Conservation (phyloP, 169 alveolate species). For the Cryptosporidium bovis region DNA sequence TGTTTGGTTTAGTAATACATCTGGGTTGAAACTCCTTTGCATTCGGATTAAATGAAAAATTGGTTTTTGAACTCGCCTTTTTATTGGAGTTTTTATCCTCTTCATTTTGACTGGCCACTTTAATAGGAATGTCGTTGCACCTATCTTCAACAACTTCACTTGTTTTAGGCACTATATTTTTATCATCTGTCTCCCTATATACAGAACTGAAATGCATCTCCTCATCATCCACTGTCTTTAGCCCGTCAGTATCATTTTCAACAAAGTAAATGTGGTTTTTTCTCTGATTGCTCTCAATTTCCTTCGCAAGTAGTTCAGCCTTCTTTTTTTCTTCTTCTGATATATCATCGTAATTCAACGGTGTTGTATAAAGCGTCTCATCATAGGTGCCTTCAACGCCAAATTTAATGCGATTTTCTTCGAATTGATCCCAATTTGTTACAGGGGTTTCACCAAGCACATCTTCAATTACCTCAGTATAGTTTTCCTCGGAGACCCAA, state of each 20-base stretch:
- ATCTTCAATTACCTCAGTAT: conserved; percentile 24
- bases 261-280: background rate
- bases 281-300: conserved; percentile 54
- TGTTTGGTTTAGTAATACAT: background rate
- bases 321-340: conserved; percentile 50
- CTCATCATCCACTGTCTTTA: conserved; percentile 15
- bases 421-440: conserved; percentile 76
- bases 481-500: conserved; percentile 41
- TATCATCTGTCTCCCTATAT: background rate
- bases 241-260: background rate
- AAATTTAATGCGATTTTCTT: conserved; percentile 64
- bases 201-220: conserved; percentile 68
- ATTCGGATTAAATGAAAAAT: conserved; percentile 64
- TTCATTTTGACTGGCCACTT: background rate
- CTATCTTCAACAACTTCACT: background rate
- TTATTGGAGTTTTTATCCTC: background rate
- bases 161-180: background rate
- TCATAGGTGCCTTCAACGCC: conserved; percentile 75
- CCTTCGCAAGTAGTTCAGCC: conserved; percentile 53
- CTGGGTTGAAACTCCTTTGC: conserved; percentile 72
- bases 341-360: conserved; percentile 32
- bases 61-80: conserved; percentile 9
- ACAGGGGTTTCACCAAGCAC: conserved; percentile 5
- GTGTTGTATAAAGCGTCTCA: conserved; percentile 77
- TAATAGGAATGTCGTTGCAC: background rate